These are phyloP conservation scores for Oemleria cerasiformis DNA, from an alignment of 306 rosid species.

Conservation along the genomic window DNA sequence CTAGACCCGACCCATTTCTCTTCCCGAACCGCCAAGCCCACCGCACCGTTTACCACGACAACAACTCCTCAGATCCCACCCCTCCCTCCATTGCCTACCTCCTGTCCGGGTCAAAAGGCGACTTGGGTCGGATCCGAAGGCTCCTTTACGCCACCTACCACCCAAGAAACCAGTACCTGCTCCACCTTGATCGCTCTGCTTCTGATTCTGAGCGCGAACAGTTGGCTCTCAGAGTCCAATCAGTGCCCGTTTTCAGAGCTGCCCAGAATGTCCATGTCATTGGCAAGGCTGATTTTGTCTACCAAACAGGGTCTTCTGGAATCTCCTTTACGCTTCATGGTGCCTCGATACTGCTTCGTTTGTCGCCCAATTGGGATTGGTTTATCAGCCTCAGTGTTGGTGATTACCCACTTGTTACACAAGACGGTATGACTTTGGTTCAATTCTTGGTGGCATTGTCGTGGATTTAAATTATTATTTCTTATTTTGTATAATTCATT, in stretches of 20 bases:
- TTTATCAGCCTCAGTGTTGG: constrained; percentile 62
- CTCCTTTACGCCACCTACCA: constrained; percentile 60
- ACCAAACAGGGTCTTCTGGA: constrained; percentile 61
- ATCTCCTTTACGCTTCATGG: constrained; percentile 75
- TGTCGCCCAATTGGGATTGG: constrained; percentile 83
- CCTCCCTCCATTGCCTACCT: constrained; percentile 81
- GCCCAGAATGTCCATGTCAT: constrained; percentile 78
- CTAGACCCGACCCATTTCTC: constrained; percentile 64
- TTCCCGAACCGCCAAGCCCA: constrained; percentile 54
- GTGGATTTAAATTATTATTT: neutral
- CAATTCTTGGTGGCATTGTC: neutral
- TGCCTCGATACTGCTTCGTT: constrained; percentile 68
- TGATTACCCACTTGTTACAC: constrained; percentile 80
- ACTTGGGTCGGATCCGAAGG: constrained; percentile 54
- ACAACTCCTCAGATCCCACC: constrained; percentile 40
- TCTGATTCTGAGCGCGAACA: constrained; percentile 56
- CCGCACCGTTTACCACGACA: constrained; percentile 36
- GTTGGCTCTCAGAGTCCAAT: constrained; percentile 58
- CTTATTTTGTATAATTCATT: constrained; percentile 10
- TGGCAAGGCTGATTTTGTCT: constrained; percentile 75
- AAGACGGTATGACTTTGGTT: constrained; percentile 58
- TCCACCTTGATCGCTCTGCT: constrained; percentile 76
- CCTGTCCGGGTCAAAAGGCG: constrained; percentile 61
- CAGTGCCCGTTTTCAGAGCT: constrained; percentile 63
- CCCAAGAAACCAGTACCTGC: constrained; percentile 78